Percentiles rank a stretch among this genome's conserved stretches.
These are phyloP conservation scores for Diplodia seriata DNA, from an alignment of 2,329 filamentous ascomycete species.

Conservation along the genomic window DNA sequence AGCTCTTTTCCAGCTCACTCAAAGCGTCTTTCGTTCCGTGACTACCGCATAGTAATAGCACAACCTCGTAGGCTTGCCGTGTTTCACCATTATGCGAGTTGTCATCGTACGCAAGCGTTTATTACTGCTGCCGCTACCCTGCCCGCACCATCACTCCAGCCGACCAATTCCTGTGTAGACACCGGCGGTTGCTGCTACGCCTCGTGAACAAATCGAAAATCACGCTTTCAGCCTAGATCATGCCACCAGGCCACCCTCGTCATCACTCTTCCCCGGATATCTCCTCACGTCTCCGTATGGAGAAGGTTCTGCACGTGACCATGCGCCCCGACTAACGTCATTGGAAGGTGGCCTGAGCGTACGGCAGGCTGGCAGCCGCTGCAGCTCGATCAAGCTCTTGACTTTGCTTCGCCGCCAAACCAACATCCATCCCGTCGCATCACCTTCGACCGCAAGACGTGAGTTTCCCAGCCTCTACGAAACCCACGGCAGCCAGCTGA, in stretches of 20 bases:
- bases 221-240: background rate
- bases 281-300: constrained; percentile 32
- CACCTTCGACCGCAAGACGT: constrained; percentile 34
- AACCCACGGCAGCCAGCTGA: background rate
- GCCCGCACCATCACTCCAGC: background rate
- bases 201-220: background rate
- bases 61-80: background rate
- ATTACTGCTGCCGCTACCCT: background rate
- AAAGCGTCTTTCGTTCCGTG: background rate
- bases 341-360: constrained; percentile 22
- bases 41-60: background rate
- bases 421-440: constrained; percentile 34
- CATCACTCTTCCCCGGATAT: constrained; percentile 7
- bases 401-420: constrained; percentile 32
- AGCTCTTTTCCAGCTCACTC: background rate
- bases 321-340: constrained; percentile 25
- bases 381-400: constrained; percentile 29
- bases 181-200: background rate
- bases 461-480: constrained; percentile 22
- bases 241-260: background rate
- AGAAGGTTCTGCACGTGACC: constrained; percentile 22
- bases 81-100: background rate
- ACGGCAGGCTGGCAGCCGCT: constrained; percentile 18
- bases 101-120: background rate
- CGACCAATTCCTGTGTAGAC: background rate